Evolutionary conservation across 2,329 filamentous ascomycete species (phyloP), one percentile per base, ranked within the genome.

Genomic region (Fusarium denticulatum): DNA sequence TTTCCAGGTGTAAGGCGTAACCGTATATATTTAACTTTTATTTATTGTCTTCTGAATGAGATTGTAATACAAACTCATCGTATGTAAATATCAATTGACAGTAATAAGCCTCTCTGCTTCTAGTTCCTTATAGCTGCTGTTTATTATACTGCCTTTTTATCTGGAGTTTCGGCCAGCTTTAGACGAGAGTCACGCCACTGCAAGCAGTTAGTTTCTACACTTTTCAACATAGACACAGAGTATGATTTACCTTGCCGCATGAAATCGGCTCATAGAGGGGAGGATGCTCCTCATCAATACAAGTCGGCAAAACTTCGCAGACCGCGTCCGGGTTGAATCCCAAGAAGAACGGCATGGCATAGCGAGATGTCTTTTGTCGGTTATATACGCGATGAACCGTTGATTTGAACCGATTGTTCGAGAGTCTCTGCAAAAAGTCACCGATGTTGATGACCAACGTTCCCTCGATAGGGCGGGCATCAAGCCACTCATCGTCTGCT

Each of bases 381-480:
- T 67, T 67, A 13, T 67, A 67, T 16, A 67, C 64, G 1, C 64
- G 64, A 43, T 67, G 64, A 1, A 67, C 64, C 2, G 64, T 67
- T 15, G 64, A 67, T 14, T 67, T 67, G 20, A 67, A 67, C 1
- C 64, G 49, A 14, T 67, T 50, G 0, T 67, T 67, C 0, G 64
- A 67, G 1, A 67, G 22, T 6, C 64, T 49, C 43, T 67, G 64
- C 4, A 67, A 5, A 5, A 67, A 67, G 37, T 67, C 61, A 1
- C 64, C 64, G 3, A 67, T 67, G 10, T 67, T 67, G 32, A 67
- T 59, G 13, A 67, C 61, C 1, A 67, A n/a, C 6, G 64, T 67
- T 6, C 61, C 61, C 3, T 66, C 61, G 0, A 67, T 59, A 0
- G 64, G 61, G 2, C 64, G 49, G 1, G 64, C 64, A 1, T 67